Evolutionary conservation across 1,284 basidiomycete genomes (phyloP).

Genomic region (Naganishia sp.): DNA sequence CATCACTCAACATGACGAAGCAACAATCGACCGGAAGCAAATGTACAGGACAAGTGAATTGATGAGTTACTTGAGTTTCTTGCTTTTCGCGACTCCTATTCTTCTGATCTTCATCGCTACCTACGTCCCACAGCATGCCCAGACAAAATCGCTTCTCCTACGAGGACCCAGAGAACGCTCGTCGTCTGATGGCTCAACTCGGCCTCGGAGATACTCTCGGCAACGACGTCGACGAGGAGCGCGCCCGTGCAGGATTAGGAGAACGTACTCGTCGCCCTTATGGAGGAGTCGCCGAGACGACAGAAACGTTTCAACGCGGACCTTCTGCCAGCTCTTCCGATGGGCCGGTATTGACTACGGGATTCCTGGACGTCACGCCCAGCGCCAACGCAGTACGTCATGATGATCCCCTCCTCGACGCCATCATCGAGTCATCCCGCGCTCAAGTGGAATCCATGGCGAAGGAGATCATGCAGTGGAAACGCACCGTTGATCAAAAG

Average conservation of each 20-base stretch:
- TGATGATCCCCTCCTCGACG: constrained; percentile 8
- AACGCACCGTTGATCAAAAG: neutral
- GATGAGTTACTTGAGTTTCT: too few relatives aligned
- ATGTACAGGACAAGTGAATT: too few relatives aligned
- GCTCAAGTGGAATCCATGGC: constrained; percentile 4
- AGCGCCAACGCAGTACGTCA: neutral
- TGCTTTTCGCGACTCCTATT: too few relatives aligned
- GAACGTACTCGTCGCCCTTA: constrained; percentile 1
- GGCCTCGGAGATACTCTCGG: neutral
- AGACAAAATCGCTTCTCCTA: neutral
- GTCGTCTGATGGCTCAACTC: neutral
- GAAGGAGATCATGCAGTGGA: constrained; percentile 2
- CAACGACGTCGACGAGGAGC: neutral
- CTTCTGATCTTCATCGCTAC: too few relatives aligned
- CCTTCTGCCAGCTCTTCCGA: neutral
- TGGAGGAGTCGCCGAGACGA: neutral
- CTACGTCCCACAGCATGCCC: too few relatives aligned
- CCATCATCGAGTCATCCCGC: constrained; percentile 5
- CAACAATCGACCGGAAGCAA: too few relatives aligned
- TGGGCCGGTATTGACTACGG: neutral
- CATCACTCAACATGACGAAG: too few relatives aligned
- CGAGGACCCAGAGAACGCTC: constrained; percentile 4
- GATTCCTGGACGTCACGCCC: neutral
- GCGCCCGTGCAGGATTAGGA: constrained; percentile 2
- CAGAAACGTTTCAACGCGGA: neutral